phyloP scores from a whole-genome alignment of 1,284 basidiomycete species.

The Cutaneotrichosporon sp. region DNA sequence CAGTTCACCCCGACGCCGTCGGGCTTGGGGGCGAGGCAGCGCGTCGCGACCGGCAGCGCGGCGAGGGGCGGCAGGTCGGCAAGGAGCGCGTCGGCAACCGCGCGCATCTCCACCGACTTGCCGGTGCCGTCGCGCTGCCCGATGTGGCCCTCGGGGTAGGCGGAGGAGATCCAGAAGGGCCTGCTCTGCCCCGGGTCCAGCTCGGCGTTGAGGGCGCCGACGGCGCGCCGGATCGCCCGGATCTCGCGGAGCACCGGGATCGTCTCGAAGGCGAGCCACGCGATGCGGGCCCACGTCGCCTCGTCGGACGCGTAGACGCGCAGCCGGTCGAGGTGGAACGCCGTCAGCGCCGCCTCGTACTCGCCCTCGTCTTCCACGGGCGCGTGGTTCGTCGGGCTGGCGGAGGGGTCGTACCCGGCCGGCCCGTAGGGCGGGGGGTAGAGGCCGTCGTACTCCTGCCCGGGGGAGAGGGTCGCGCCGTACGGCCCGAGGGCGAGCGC shows the following conservation, averaged over 20 bases:
- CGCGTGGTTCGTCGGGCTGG: conserved; percentile 17
- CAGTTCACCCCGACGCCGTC: conserved; percentile 72
- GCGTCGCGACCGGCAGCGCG: neutral
- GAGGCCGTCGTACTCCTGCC: conserved; percentile 71
- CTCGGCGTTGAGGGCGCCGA: conserved; percentile 54
- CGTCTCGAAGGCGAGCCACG: conserved; percentile 76
- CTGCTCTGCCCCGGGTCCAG: conserved; percentile 16
- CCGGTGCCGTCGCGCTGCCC: conserved; percentile 47
- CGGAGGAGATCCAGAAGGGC: conserved; percentile 75
- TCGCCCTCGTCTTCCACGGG: neutral
- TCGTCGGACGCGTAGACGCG: conserved; percentile 59
- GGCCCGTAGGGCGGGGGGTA: conserved; percentile 77
- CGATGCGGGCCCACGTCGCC: conserved; percentile 62
- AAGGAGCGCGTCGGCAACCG: conserved; percentile 54
- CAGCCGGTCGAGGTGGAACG: conserved; percentile 70
- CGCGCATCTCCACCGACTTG: conserved; percentile 48
- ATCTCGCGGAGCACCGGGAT: conserved; percentile 70
- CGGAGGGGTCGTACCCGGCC: neutral
- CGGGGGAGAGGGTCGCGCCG: conserved; percentile 66
- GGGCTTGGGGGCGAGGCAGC: conserved; percentile 41
- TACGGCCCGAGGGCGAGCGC: conserved; percentile 73
- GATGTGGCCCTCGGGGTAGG: conserved; percentile 60
- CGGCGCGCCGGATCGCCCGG: conserved; percentile 65
- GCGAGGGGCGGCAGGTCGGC: conserved; percentile 8
- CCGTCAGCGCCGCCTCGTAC: conserved; percentile 58